These are phyloP conservation scores for Cutaneotrichosporon sp. DNA, from an alignment of 1,284 basidiomycete genomes.

Conservation along the genomic window DNA sequence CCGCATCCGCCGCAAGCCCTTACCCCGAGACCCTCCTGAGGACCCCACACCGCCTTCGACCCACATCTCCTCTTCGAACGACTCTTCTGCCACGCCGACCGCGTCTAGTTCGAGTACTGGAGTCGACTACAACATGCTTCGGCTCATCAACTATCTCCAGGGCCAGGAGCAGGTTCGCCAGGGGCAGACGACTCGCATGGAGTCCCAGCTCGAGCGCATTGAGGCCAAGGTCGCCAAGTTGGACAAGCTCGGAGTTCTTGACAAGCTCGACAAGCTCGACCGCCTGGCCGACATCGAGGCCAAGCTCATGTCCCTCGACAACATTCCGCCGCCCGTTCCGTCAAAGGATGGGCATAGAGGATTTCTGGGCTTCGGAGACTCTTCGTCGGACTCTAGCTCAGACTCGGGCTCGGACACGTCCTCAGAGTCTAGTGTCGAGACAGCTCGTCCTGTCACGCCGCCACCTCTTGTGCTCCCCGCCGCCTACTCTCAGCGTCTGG, in stretches of 20 bases:
- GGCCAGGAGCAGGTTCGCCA: slow-evolving; percentile 45
- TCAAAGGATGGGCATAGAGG: slow-evolving; percentile 31
- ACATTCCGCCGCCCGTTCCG: slow-evolving; percentile 41
- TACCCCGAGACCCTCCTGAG: slow-evolving; percentile 17
- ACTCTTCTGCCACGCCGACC: slow-evolving; percentile 4
- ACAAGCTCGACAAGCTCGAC: slow-evolving; percentile 18
- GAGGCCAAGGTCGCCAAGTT: slow-evolving; percentile 43
- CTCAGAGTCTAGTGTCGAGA: slow-evolving; percentile 33
- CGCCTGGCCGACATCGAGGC: slow-evolving; percentile 3
- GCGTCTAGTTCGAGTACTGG: background rate
- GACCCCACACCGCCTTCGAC: slow-evolving; percentile 1
- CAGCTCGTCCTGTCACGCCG: slow-evolving; percentile 45
- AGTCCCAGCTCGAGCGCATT: slow-evolving; percentile 49
- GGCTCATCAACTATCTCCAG: slow-evolving; percentile 41
- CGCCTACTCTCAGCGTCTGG: slow-evolving; percentile 31
- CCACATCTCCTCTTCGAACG: background rate
- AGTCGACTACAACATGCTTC: slow-evolving; percentile 17
- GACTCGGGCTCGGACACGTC: slow-evolving; percentile 23
- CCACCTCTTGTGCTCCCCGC: slow-evolving; percentile 36
- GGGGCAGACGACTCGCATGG: slow-evolving; percentile 39
- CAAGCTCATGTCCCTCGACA: slow-evolving; percentile 9
- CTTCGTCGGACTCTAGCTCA: slow-evolving; percentile 7
- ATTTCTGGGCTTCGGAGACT: background rate
- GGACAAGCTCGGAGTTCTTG: slow-evolving; percentile 15
- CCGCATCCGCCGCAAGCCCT: slow-evolving; percentile 30